Evolutionary conservation across 495 filamentous ascomycete genomes (phyloP).

Genomic region (Trichoderma asperelloides): DNA sequence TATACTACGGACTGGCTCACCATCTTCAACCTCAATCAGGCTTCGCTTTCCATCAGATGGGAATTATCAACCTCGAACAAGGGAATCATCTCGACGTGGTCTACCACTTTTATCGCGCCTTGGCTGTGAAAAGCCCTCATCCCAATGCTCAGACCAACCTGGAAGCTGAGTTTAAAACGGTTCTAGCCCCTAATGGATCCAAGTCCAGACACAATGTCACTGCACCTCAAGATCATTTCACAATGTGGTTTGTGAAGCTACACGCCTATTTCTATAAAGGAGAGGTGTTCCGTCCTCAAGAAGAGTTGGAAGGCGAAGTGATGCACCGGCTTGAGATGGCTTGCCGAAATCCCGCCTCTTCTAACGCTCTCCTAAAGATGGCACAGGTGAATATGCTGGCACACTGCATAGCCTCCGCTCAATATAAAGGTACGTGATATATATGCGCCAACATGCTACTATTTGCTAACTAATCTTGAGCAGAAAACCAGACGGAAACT

Average conservation of each 20-base stretch:
- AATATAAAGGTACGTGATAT: constrained; percentile 49
- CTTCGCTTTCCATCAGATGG: constrained; percentile 77
- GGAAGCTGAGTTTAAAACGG: constrained; percentile 67
- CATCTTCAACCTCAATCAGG: constrained; percentile 72
- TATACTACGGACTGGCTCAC: constrained; percentile 77
- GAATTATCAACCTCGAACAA: constrained; percentile 70
- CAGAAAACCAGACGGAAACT: constrained; percentile 28
- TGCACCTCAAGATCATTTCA: constrained; percentile 35
- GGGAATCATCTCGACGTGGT: constrained; percentile 70
- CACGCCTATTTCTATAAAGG: constrained; percentile 79
- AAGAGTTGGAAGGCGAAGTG: constrained; percentile 81
- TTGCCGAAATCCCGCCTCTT: constrained; percentile 50
- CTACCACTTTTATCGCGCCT: constrained; percentile 81
- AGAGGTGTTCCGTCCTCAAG: constrained; percentile 53
- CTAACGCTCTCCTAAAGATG: constrained; percentile 60
- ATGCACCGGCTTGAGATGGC: constrained; percentile 65
- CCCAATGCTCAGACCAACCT: constrained; percentile 65
- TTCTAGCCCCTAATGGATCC: constrained; percentile 19
- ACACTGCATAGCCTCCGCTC: constrained; percentile 57
- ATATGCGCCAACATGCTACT: neutral
- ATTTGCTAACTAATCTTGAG: constrained; percentile 18
- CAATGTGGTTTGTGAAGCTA: constrained; percentile 77
- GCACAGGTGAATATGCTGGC: constrained; percentile 80
- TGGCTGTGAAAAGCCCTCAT: constrained; percentile 63
- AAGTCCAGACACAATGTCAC: constrained; percentile 8